Percentiles rank a stretch among this genome's conserved stretches.
Conservation (phyloP, 768 basidiomycete genomes). For the Leccinum broughii region DNA sequence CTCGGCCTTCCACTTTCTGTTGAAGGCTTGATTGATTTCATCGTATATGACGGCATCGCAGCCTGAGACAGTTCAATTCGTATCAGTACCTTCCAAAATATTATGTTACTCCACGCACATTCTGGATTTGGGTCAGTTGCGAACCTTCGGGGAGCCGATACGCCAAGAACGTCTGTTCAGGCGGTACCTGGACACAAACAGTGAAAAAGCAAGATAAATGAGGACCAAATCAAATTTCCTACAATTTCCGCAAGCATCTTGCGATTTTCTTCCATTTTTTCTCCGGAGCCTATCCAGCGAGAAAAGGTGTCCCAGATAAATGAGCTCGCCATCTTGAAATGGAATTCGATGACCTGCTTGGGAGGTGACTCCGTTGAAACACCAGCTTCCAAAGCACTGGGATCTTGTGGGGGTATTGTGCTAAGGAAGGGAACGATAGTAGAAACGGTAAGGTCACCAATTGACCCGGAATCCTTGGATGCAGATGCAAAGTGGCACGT, state of each 20-base stretch:
- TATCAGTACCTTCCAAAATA: not conserved
- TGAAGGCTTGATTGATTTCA: conserved; percentile 60
- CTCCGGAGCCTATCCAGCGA: conserved; percentile 61
- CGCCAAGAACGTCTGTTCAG: conserved; percentile 52
- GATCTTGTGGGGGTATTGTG: conserved; percentile 14
- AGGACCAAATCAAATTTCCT: conserved; percentile 1
- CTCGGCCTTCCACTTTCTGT: conserved; percentile 37
- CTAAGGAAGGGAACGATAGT: conserved; percentile 47
- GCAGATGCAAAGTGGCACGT: conserved; percentile 44
- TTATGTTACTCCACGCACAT: conserved; percentile 39
- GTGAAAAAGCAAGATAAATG: not conserved
- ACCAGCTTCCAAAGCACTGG: conserved; percentile 15
- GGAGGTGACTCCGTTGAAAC: conserved; percentile 9
- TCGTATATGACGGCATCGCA: conserved; percentile 46
- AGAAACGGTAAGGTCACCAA: conserved; percentile 42
- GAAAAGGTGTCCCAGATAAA: conserved; percentile 58
- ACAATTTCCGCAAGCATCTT: conserved; percentile 50
- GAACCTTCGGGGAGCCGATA: conserved; percentile 57
- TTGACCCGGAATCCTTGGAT: conserved; percentile 12
- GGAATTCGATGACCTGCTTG: conserved; percentile 45
- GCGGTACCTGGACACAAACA: conserved; percentile 36
- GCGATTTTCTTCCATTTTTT: conserved; percentile 51
- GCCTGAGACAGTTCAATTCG: conserved; percentile 34
- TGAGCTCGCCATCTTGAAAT: conserved; percentile 47
- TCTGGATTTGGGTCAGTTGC: conserved; percentile 58